phyloP scores from a whole-genome alignment of 208 protist species.

The Ichthyophonus hoferi region DNA sequence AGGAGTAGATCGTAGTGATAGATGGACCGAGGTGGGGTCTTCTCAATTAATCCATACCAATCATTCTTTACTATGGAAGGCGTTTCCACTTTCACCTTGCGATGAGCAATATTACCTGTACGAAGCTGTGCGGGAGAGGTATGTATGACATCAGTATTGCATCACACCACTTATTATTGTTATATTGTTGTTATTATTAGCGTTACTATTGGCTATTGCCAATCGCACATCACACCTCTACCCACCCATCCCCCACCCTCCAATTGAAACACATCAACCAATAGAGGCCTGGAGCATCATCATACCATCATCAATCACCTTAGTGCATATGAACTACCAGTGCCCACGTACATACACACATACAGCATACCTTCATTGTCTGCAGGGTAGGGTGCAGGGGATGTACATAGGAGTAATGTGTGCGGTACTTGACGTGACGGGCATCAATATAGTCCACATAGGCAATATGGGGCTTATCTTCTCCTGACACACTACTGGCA shows the following conservation, averaged over 20 bases:
- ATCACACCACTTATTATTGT: too few species aligned
- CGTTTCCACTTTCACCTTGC: constrained; percentile 29
- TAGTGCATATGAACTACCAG: too few species aligned
- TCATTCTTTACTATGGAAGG: constrained; percentile 21
- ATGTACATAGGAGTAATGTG: constrained; percentile 31
- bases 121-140: neutral
- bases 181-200: too few species aligned
- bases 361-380: constrained; percentile 27
- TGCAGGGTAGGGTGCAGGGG: constrained; percentile 28
- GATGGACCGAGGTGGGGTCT: neutral
- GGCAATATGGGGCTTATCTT: constrained; percentile 23
- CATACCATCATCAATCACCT: too few species aligned
- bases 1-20: constrained; percentile 28
- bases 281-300: too few species aligned
- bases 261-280: too few species aligned
- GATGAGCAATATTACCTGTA: constrained; percentile 29
- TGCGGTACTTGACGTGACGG: neutral
- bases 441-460: constrained; percentile 27
- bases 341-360: too few species aligned
- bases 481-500: constrained; percentile 7
- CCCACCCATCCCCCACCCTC: too few species aligned
- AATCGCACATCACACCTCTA: too few species aligned
- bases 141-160: too few species aligned
- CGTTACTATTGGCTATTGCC: too few species aligned
- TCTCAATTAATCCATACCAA: neutral